Evolutionary conservation across 176 grass and related monocot genomes (phyloP), one percentile per base, ranked within the genome.

Genomic region (Cocos nucifera): DNA sequence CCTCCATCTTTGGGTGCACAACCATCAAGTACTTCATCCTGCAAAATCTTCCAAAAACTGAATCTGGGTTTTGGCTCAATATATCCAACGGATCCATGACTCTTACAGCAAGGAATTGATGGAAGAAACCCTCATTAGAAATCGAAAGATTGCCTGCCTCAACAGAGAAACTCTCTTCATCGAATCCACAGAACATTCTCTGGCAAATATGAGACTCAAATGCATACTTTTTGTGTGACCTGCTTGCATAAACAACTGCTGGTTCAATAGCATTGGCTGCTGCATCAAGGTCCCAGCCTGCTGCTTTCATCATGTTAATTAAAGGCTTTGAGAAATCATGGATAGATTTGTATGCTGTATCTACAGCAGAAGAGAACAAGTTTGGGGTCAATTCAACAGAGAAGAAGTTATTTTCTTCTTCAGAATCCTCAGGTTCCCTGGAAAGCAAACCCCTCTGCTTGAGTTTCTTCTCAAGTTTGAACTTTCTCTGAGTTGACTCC

Each of bases 291-390:
- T 97, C 93, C 93, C 87, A 97, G 3, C 79, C 81, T 39, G 87
- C 87, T 74, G 81, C 81, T 62, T 97, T 96, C 92, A 98, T 98
- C 93, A 92, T 98, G 65, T 98, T 92, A 78, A 98, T 98, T 56
- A 98, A 51, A 6, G 88, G 81, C 77, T 98, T 98, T 54, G 93
- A 88, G 26, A 98, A 88, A 66, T 92, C 87, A 78, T 98, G 93
- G 69, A 98, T 98, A 0, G 93, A 88, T 64, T 92, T 89, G 66
- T 92, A 92, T 25, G 81, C 69, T 3, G 63, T 77, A 67, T 98
- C 87, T n/a, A 85, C 93, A 72, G 87, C 75, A 62, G 79, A 85
- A 58, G 84, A 88, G 73, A 83, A 92, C 50, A 98, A 75, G 76
- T 70, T 86, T 54, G 93, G 93, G 25, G 93, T 98, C 69, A 98